phyloP scores from a whole-genome alignment of 768 basidiomycete species.

The Tricholoma matsutake region DNA sequence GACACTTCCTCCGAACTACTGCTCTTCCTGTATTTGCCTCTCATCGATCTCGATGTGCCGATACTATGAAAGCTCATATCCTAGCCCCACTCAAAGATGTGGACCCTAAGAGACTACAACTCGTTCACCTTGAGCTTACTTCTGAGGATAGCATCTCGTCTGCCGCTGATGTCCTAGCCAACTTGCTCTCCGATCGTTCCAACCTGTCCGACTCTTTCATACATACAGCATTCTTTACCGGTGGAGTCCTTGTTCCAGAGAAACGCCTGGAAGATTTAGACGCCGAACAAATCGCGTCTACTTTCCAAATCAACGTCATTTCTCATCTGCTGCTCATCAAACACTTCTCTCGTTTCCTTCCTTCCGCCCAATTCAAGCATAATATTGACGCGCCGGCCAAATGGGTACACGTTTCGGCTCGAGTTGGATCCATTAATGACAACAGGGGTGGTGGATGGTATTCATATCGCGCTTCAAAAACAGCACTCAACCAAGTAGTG shows the following conservation, averaged over 20 bases:
- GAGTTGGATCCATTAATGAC: conserved; percentile 57
- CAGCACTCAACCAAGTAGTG: conserved; percentile 61
- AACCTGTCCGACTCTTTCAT: conserved; percentile 37
- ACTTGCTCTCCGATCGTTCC: conserved; percentile 20
- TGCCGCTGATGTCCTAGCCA: conserved; percentile 41
- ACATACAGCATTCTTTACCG: conserved; percentile 53
- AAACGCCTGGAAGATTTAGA: conserved; percentile 49
- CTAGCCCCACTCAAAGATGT: conserved; percentile 40
- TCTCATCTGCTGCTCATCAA: conserved; percentile 61
- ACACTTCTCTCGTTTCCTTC: conserved; percentile 59
- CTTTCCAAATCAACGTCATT: conserved; percentile 57
- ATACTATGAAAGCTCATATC: conserved; percentile 37
- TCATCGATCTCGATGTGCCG: conserved; percentile 38
- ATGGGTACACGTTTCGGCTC: conserved; percentile 60
- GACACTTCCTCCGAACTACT: conserved; percentile 50
- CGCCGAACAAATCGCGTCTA: conserved; percentile 34
- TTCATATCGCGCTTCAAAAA: conserved; percentile 60
- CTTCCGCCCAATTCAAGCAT: conserved; percentile 23
- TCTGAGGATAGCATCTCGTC: conserved; percentile 48
- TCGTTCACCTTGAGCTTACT: conserved; percentile 49
- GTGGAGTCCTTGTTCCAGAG: conserved; percentile 54
- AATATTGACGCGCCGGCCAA: conserved; percentile 36
- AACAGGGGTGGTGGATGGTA: conserved; percentile 61
- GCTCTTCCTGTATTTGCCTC: conserved; percentile 53
- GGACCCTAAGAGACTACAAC: conserved; percentile 41